Base-by-base conservation (phyloP, 768 basidiomycete species). In the Panaeolus cyanescens region DNA sequence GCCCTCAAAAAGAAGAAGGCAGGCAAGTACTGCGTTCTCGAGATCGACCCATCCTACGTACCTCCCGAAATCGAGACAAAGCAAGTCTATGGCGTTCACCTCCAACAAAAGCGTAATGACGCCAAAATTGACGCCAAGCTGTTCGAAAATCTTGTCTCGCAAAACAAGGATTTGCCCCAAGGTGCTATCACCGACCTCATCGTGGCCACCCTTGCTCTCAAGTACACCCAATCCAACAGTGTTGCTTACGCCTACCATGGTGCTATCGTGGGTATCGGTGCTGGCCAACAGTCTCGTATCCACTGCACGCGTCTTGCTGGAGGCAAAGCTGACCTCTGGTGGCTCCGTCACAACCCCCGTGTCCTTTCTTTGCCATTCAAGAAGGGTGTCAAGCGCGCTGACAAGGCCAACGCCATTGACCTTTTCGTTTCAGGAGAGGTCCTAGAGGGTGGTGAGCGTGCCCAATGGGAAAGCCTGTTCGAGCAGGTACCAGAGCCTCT, bases 151-250 rank as follows among this genome's bases (percentile, higher is more conserved):
- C 75, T 96, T 67, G 97, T 99, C 63, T 93, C 90, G 61, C 77
- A 90, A 75, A 94, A 92, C 79, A 95, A 91, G 76, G 85, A 91
- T 93, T 83, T 98, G 13, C 88, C 95, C 12, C 67, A 79, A 25
- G 75, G 83, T 36, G 96, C 95, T 2, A 68, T 92, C 58, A 93
- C 85, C n/a, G 97, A 99, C 73, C 80, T 99, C 61, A 93, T 96
- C 66, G 93, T 99, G 59, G 96, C 97, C 31, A 99, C 97, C 10
- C 88, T 98, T 22, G 91, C 96, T 1, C 84, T 99, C 68, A 99
- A 99, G 75, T 99, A 99, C 83, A 99, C 97, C 1, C 97, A 99
- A 74, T 99, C 97, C 55, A 99, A 99, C 83, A 96, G 93, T 64
- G 97, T 99, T 56, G 91, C 96, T 31, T 99, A 97, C 71, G 94